Base-by-base conservation (phyloP, 306 rosid species). In the Crataegus laevigata region DNA sequence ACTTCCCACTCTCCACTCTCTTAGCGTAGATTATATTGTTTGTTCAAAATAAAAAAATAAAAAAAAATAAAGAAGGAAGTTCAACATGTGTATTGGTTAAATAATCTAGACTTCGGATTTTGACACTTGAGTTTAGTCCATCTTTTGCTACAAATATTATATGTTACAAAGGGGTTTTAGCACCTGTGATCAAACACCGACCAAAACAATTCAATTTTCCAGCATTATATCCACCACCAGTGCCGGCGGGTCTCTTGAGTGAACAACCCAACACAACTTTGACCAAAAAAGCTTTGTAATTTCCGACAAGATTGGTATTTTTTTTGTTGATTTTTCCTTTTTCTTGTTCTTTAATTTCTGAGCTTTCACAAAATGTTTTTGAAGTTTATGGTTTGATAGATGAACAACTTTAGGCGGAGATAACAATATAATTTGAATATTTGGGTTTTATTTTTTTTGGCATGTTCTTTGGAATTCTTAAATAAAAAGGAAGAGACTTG, bases 391-490 rank as follows among this genome's bases (percentile, higher is more conserved):
- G 87, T 82, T 79, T 85, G 91, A 96, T 84, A 84, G 98, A 87
- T 88, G 78, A 91, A 82, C 97, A 73, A 90, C 85, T 91, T 72
- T 51, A 6, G 87, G 72, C 93, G 91, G 93, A 88, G 90, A 88
- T 83, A 84, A 80, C 93, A 68, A 88, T 80, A 40, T 14, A 26
- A 71, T 68, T 68, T 72, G 24, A 11, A 64, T 60, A 63, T 71
- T 76, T 65, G 24, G 78, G 17, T 36, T 45, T 43, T 5, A n/a
- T 55, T 60, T 77, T 5, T 79, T 72, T 74, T 60, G 54, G 30
- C 82, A 77, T 79, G 87, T 78, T 79, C 24, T 52, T 71, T 69
- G 66, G 61, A 75, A 77, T 55, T 28, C 68, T 57, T 47, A 32
- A 55, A 34, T 52, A 69, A 47, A 47, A 47, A 2, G 18, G 8